These are phyloP conservation scores for Globisporangium abappressorium DNA, from an alignment of 352 stramenopile species.

Conservation along the genomic window DNA sequence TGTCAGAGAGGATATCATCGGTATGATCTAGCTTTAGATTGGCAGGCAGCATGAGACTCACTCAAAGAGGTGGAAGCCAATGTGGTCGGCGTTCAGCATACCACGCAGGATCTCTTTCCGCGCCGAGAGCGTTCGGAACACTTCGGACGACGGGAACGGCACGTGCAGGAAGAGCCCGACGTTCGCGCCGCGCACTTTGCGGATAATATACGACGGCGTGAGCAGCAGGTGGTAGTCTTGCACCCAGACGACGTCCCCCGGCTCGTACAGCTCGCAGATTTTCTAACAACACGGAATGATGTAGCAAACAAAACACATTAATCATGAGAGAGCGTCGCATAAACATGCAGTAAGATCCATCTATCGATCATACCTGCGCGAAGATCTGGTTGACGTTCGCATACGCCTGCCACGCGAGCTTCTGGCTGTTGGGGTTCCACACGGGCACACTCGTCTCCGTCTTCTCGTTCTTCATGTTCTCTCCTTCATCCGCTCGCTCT, in stretches of 20 bases:
- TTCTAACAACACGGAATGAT: conserved; percentile 23
- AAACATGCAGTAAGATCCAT: not conserved
- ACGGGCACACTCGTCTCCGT: conserved; percentile 28
- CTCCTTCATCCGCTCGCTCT: not conserved
- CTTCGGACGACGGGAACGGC: conserved; percentile 97
- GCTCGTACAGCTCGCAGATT: conserved; percentile 75
- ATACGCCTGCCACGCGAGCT: conserved; percentile 90
- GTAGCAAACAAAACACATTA: not conserved
- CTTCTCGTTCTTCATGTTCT: not conserved
- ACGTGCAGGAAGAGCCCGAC: conserved; percentile 98
- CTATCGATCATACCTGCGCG: conserved; percentile 42
- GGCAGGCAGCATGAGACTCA: conserved; percentile 27
- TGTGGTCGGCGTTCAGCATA: conserved; percentile 90
- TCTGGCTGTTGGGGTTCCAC: conserved; percentile 66
- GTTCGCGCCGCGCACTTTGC: conserved; percentile 83
- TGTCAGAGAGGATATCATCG: not conserved
- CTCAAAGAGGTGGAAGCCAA: conserved; percentile 94
- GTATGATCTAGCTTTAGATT: not conserved
- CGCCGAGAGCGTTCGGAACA: conserved; percentile 96
- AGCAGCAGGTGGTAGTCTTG: conserved; percentile 98
- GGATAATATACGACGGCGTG: conserved; percentile 94
- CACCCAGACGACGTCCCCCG: conserved; percentile 94
- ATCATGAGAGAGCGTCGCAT: not conserved
- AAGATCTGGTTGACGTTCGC: conserved; percentile 95
- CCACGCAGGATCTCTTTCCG: conserved; percentile 88